A percentile compares a stretch with the other conserved stretches of the same genome.
phyloP scores from a whole-genome alignment of 106 monocot species.

The Agapanthus africanus region DNA sequence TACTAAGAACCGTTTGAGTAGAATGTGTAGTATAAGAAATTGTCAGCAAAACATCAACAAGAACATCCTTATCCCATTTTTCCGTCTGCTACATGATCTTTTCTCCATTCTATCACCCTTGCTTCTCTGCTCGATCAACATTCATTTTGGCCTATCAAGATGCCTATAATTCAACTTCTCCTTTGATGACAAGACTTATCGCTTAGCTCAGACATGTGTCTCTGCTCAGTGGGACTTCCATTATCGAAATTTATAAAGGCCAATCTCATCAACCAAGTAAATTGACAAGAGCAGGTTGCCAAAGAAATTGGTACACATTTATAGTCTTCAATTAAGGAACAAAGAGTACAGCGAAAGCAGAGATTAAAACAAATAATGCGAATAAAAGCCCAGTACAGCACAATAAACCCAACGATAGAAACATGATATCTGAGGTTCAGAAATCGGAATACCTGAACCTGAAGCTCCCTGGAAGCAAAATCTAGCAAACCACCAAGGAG shows the following conservation, averaged over 20 bases:
- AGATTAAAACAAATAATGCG: not conserved
- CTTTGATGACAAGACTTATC: not conserved
- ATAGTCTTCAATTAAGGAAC: not conserved
- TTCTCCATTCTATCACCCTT: not conserved
- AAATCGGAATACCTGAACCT: slow-evolving; percentile 59
- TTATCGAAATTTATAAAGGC: not conserved
- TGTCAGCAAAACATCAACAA: not conserved
- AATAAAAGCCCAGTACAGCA: not conserved
- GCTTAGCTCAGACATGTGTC: not conserved
- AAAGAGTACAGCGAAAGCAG: not conserved
- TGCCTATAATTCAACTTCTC: no score
- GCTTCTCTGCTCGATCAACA: not conserved
- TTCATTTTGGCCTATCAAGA: not conserved
- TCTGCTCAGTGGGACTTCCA: not conserved
- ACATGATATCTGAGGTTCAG: not conserved
- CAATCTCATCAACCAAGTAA: not conserved
- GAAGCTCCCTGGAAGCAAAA: slow-evolving; percentile 91
- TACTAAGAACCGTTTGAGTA: not conserved
- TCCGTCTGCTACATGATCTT: no score
- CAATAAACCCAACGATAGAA: not conserved
- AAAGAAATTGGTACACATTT: not conserved
- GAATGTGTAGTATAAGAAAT: not conserved
- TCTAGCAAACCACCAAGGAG: slow-evolving; percentile 81
- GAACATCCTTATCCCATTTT: no score
- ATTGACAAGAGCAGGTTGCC: not conserved